Evolutionary conservation across 352 stramenopile genomes (phyloP), one percentile per base, ranked within the genome.

Genomic region (Pythium rhizo-oryzae): DNA sequence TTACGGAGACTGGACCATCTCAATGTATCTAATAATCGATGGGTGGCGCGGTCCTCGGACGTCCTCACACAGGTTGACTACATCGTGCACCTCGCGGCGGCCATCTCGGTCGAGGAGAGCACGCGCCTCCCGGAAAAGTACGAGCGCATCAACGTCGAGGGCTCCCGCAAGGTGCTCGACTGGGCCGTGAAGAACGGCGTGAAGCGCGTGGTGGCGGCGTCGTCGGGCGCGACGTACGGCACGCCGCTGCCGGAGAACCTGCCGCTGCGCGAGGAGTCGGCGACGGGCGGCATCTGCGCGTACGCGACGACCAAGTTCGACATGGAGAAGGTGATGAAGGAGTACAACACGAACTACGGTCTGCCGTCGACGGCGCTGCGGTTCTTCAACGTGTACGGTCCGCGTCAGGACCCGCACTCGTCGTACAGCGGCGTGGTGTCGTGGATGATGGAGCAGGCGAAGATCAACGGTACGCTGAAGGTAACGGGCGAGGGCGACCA

Each of bases 311-410:
- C 85, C 59, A 95, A 95, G 67, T 93, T 93, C 69, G 67, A 91
- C 35, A 95, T 95, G 87, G 87, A 95, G 70, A 70, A 86, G 46
- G 60, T 95, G 65, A 92, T 95, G 87, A 52, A 76, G 33, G 71
- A 90, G 46, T 92, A 84, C 70, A 89, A 91, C 72, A 58, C 71
- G 19, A 73, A 91, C 46, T 86, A 85, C 60, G 80, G 85, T 8
- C 84, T 95, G 18, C 80, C 81, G 39, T 92, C 84, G 23, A 95
- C 84, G 8, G 87, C 87, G 13, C 77, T 95, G 54, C 85, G 85
- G 6, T 93, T 95, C 61, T 95, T 95, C 71, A 95, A 95, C 58
- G 87, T 93, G 7, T 95, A 93, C 63, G 87, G 87, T 2, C 87
- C 87, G 2, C 84, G 87, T 16, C 87, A 94, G 65, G 87, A 94